Evolutionary conservation across 2,329 filamentous ascomycete species (phyloP), one percentile per base, ranked within the genome.

Genomic region (Magnaporthales sp.): DNA sequence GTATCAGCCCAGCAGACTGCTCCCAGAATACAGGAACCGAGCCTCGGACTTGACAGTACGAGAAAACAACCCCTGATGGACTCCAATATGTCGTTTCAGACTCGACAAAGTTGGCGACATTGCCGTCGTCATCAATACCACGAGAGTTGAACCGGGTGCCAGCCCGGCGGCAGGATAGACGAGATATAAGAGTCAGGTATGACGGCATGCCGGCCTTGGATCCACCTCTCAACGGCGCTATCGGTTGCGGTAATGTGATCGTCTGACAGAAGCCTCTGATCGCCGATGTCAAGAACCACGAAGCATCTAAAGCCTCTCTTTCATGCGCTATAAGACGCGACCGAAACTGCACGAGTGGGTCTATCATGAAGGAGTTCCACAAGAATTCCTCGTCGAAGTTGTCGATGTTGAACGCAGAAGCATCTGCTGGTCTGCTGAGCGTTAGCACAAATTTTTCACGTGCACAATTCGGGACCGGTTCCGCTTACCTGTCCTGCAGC

Each of bases 291-390:
- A 99, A 80, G 66, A 98, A 93, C 56, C 91, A 86, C 24, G 93
- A 97, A 3, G 85, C 83, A 79, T 99, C 95, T n/a, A 99, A 83
- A 4, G 88, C 88, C 68, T 87, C 84, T 70, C 89, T 90, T 71
- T 97, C 92, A 66, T 86, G 84, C 6, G 86, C 85, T 68, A 92
- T 85, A 62, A 99, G 83, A 22, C 91, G 86, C 31, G 90, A 93
- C 60, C 95, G 89, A 75, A 99, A 98, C 75, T 93, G 86, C 31
- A 97, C 89, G 66, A 99, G 83, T 5, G 95, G 93, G 70, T 91
- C 89, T 72, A 99, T 97, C 93, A 99, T 97, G 78, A 96, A 97
- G 3, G 92, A 96, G 75, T 99, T 99, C 95, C 95, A 99, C 22
- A 99, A 80, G 75, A 97, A 97, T 1, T 91, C 90, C 73, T 93